phyloP scores from a whole-genome alignment of 805 yeast species.

The Barnettozyma californica region DNA sequence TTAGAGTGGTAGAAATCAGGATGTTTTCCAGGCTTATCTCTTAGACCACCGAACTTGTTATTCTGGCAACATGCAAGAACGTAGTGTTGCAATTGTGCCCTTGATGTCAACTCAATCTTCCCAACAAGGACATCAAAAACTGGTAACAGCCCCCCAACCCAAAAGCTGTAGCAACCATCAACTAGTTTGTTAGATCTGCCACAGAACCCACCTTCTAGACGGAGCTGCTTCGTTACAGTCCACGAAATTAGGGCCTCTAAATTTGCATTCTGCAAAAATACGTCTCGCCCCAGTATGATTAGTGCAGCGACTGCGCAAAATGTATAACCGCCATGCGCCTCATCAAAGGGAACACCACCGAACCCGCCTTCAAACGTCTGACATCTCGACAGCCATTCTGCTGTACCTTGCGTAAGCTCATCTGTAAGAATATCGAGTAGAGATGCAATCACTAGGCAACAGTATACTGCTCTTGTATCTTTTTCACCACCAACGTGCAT shows the following conservation, averaged over 20 bases:
- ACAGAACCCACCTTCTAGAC: constrained; percentile 77
- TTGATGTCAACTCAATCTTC: constrained; percentile 39
- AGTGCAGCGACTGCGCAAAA: constrained; percentile 78
- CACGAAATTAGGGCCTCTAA: constrained; percentile 53
- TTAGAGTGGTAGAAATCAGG: constrained; percentile 92
- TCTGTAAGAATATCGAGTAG: constrained; percentile 58
- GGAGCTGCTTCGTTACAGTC: constrained; percentile 64
- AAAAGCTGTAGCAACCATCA: constrained; percentile 92
- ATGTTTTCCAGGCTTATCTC: constrained; percentile 79
- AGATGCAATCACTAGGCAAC: constrained; percentile 72
- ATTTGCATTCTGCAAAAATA: constrained; percentile 35
- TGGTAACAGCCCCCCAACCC: constrained; percentile 83
- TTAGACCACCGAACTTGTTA: constrained; percentile 58
- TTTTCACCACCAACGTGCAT: constrained; percentile 78
- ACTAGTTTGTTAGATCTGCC: constrained; percentile 93
- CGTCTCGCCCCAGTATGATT: constrained; percentile 36
- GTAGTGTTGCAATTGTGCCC: constrained; percentile 58
- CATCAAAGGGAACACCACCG: constrained; percentile 74
- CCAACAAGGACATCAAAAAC: constrained; percentile 50
- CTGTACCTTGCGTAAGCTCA: constrained; percentile 47
- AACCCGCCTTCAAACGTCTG: constrained; percentile 97
- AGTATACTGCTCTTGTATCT: constrained; percentile 82
- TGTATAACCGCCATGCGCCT: constrained; percentile 97
- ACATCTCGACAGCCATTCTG: constrained; percentile 59
- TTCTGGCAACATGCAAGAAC: constrained; percentile 73